Percentiles rank a stretch among this genome's conserved stretches.
These are phyloP conservation scores for Scheffersomyces spartinae DNA, from an alignment of 805 yeast genomes.

Conservation along the genomic window DNA sequence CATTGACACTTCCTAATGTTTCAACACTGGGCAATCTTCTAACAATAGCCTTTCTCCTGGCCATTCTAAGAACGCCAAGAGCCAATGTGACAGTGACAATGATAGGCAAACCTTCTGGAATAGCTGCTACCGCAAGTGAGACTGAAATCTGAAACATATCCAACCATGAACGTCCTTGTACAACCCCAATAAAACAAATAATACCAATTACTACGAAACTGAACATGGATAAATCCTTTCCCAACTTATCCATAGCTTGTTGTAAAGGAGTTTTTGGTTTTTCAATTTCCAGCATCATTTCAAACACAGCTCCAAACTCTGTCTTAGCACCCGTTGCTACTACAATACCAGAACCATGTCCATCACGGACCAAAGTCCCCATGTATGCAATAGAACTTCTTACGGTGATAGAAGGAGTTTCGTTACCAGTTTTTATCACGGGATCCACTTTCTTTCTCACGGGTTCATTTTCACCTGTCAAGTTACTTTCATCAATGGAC, in stretches of 20 bases:
- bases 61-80: conserved; percentile 93
- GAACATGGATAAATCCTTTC: conserved; percentile 76
- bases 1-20: conserved; percentile 89
- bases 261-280: conserved; percentile 98
- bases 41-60: conserved; percentile 86
- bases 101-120: conserved; percentile 97
- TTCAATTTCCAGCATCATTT: conserved; percentile 89
- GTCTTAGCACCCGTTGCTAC: conserved; percentile 83
- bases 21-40: conserved; percentile 91
- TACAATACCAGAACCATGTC: conserved; percentile 89
- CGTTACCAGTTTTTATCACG: conserved; percentile 18
- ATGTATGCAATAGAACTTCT: conserved; percentile 78
- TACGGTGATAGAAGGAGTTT: conserved; percentile 47
- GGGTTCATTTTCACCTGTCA: conserved; percentile 93
- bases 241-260: conserved; percentile 88
- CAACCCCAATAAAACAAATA: conserved; percentile 81
- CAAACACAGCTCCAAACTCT: conserved; percentile 89
- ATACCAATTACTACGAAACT: conserved; percentile 82
- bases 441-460: conserved; percentile 52
- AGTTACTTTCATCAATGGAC: conserved; percentile 82
- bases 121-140: conserved; percentile 96
- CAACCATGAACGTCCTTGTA: conserved; percentile 91
- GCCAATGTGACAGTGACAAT: conserved; percentile 97
- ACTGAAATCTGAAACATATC: conserved; percentile 98
- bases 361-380: conserved; percentile 97